Base-by-base conservation (phyloP, 2,329 filamentous ascomycete species). In the Apiospora rasikravindrae region DNA sequence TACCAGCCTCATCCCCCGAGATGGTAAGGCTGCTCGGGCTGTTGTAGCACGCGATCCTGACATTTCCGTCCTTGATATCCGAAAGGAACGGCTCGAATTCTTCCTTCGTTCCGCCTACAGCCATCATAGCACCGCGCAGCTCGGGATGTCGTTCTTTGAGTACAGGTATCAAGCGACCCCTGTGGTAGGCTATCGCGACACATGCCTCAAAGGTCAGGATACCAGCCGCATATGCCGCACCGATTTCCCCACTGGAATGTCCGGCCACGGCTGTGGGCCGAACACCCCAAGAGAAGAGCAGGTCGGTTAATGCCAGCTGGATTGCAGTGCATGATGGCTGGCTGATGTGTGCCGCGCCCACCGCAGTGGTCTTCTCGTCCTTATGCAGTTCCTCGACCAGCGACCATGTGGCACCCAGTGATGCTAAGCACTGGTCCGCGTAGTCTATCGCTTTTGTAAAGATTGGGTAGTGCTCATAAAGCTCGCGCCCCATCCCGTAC, bases 71-170 rank as follows among this genome's bases (percentile, higher is more conserved):
- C 73, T 80, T 80, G 5, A 82, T 78, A 37, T 83, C 82, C 72
- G 81, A 79, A 8, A 82, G 78, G 6, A 83, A 77, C 0, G 80
- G 78, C 73, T 82, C 82, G 16, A 84, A 81, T 53, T 85, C 83
- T 73, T 83, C 82, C 29, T 84, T 81, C 22, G 81, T 82, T 0
- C 81, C 80, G 4, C 86, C 88, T 1, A 88, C 86, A 0, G 88
- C 88, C 77, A 89, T 82, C 88, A 90, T 90, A 7, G 82, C 79
- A 0, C 88, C 88, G 6, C 80, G 79, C 0, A 85, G 81, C 0
- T 81, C 73, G 0, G 82, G 81, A 72, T 82, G 79, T 14, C 78
- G 81, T 40, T 79, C 57, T 71, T 82, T 85, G 57, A 86, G 76
- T 4, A 80, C 77, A 3, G 81, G 80, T 8, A 84, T 81, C 19